A percentile compares a stretch with the other conserved stretches of the same genome.
phyloP scores from a whole-genome alignment of 805 yeast species.

The Pichia californica region DNA sequence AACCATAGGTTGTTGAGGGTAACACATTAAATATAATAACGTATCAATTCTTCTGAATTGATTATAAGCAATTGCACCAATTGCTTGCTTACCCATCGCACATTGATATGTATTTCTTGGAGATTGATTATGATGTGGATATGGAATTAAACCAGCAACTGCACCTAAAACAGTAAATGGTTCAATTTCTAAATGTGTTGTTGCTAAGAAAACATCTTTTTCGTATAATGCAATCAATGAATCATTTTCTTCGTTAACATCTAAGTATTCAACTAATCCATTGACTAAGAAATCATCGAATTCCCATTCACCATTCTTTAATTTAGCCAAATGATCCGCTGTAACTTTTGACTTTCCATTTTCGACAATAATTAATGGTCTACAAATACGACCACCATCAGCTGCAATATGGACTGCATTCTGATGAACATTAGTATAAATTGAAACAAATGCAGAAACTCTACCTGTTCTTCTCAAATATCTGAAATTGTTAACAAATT shows the following conservation, averaged over 20 bases:
- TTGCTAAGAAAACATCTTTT: slow-evolving; percentile 44
- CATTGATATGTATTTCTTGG: slow-evolving; percentile 91
- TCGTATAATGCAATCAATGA: slow-evolving; percentile 89
- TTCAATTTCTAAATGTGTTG: slow-evolving; percentile 92
- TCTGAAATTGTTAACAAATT: slow-evolving; percentile 76
- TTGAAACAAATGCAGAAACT: slow-evolving; percentile 84
- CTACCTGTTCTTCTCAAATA: slow-evolving; percentile 75
- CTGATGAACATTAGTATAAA: slow-evolving; percentile 85
- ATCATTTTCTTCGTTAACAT: slow-evolving; percentile 96
- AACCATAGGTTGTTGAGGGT: slow-evolving; percentile 99
- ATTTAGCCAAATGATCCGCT: slow-evolving; percentile 57
- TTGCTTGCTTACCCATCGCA: slow-evolving; percentile 99
- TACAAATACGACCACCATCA: slow-evolving; percentile 97
- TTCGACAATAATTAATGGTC: slow-evolving; percentile 87
- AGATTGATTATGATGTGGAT: slow-evolving; percentile 88
- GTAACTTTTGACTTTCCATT: slow-evolving; percentile 64
- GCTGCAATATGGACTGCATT: slow-evolving; percentile 95
- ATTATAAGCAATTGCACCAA: slow-evolving; percentile 97
- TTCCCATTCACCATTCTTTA: slow-evolving; percentile 65
- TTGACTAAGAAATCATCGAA: slow-evolving; percentile 84
- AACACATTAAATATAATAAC: slow-evolving; percentile 88
- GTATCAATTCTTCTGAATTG: slow-evolving; percentile 96
- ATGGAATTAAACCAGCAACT: slow-evolving; percentile 87
- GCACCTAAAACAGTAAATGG: slow-evolving; percentile 91
- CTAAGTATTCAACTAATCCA: slow-evolving; percentile 91